phyloP scores from a whole-genome alignment of 2,329 filamentous ascomycete species.

The Colletotrichum caudatum region DNA sequence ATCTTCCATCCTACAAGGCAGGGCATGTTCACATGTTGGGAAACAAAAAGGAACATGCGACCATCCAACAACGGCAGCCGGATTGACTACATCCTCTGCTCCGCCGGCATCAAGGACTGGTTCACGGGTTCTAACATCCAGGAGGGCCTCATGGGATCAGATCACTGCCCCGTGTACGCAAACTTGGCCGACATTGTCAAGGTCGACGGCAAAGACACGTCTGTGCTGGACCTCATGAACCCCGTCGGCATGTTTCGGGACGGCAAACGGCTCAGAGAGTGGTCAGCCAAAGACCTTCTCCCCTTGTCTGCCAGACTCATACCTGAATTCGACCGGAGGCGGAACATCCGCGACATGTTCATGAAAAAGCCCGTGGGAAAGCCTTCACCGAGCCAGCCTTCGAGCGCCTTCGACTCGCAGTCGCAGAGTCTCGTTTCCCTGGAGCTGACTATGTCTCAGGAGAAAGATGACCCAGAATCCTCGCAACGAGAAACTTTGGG shows the following conservation, averaged over 20 bases:
- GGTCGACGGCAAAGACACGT: conserved; percentile 59
- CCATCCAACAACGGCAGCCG: conserved; percentile 92
- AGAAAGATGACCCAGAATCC: conserved; percentile 4
- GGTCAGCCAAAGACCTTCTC: conserved; percentile 74
- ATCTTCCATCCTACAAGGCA: conserved; percentile 81
- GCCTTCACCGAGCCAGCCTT: conserved; percentile 38
- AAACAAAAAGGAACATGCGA: conserved; percentile 93
- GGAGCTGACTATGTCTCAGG: background rate
- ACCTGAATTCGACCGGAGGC: conserved; percentile 86
- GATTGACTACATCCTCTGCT: conserved; percentile 94
- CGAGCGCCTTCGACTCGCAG: background rate
- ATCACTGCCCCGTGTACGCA: conserved; percentile 95
- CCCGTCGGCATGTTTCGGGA: conserved; percentile 76
- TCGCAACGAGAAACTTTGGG: conserved; percentile 7
- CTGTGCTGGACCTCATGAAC: conserved; percentile 82
- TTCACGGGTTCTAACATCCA: conserved; percentile 87
- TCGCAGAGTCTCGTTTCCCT: background rate
- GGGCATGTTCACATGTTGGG: conserved; percentile 98
- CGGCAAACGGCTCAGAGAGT: conserved; percentile 75
- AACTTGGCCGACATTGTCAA: conserved; percentile 74
- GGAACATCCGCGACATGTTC: conserved; percentile 96
- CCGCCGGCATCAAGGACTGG: conserved; percentile 81
- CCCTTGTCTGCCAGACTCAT: conserved; percentile 85
- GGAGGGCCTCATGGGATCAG: conserved; percentile 92
- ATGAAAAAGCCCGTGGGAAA: conserved; percentile 62